Percentiles rank a stretch among this genome's conserved stretches.
These are phyloP conservation scores for Leccinum longicurvipes DNA, from an alignment of 768 basidiomycete species.

Conservation along the genomic window DNA sequence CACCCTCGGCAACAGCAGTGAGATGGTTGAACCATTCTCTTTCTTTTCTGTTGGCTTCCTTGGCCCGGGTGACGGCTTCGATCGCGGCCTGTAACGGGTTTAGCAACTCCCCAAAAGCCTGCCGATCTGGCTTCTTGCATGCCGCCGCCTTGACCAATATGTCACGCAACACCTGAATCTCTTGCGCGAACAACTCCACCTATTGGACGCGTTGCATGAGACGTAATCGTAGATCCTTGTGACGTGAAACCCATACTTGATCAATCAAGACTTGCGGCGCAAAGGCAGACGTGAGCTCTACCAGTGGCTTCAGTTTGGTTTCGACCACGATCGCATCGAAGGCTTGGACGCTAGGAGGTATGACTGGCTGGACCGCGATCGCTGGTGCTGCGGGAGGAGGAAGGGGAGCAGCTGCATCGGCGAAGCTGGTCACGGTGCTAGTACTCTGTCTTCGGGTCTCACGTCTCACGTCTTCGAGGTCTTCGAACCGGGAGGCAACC, in stretches of 20 bases:
- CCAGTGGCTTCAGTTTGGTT: conserved; percentile 69
- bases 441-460: conserved; percentile 27
- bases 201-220: conserved; percentile 30
- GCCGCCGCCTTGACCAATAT: conserved; percentile 63
- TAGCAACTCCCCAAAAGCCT: conserved; percentile 54
- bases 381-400: conserved; percentile 36
- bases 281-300: conserved; percentile 67
- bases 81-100: conserved; percentile 68
- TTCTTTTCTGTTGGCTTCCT: conserved; percentile 77
- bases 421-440: conserved; percentile 30
- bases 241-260: conserved; percentile 52
- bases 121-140: conserved; percentile 78
- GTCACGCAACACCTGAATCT: conserved; percentile 64
- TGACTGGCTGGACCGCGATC: conserved; percentile 37
- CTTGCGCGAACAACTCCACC: conserved; percentile 65
- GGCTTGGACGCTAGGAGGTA: conserved; percentile 60
- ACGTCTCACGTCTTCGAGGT: conserved; percentile 61
- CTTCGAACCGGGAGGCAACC: conserved; percentile 90
- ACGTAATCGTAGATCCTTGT: neutral
- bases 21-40: conserved; percentile 83
- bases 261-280: conserved; percentile 69
- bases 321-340: conserved; percentile 75
- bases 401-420: conserved; percentile 22
- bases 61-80: conserved; percentile 72
- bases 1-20: conserved; percentile 78